These are phyloP conservation scores for Phytopythium mirpurense DNA, from an alignment of 352 stramenopile species.

Conservation along the genomic window DNA sequence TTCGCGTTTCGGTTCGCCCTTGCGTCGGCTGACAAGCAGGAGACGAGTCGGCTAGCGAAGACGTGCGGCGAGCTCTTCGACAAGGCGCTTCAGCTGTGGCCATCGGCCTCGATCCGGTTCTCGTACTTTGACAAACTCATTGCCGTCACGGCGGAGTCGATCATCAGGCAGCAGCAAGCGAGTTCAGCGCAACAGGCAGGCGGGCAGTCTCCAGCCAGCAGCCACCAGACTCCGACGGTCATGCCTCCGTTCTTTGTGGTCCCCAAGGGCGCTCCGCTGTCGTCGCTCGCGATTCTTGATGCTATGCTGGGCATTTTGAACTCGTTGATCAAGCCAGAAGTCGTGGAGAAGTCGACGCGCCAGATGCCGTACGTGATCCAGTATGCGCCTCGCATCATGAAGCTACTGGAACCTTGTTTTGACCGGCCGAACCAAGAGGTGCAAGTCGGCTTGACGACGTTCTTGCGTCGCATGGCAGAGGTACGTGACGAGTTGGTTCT, in stretches of 20 bases:
- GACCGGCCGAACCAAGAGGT: conserved; percentile 79
- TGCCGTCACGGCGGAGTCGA: conserved; percentile 78
- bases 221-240: conserved; percentile 21
- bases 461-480: conserved; percentile 71
- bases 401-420: conserved; percentile 86
- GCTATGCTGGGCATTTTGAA: conserved; percentile 86
- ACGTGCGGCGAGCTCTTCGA: conserved; percentile 87
- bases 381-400: conserved; percentile 87
- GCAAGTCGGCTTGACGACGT: conserved; percentile 58
- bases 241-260: conserved; percentile 83
- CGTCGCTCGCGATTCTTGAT: conserved; percentile 82
- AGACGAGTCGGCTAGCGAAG: conserved; percentile 84
- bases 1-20: conserved; percentile 87
- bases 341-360: conserved; percentile 68
- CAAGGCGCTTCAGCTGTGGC: conserved; percentile 81
- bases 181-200: conserved; percentile 9
- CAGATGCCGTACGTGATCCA: conserved; percentile 81
- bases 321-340: conserved; percentile 69
- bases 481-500: conserved; percentile 19
- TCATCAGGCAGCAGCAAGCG: conserved; percentile 71
- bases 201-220: conserved; percentile 1
- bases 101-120: conserved; percentile 81
- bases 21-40: conserved; percentile 86
- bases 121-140: conserved; percentile 92
- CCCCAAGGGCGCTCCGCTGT: conserved; percentile 76